Percentiles rank a stretch among this genome's conserved stretches.
Conservation (phyloP, 1,284 basidiomycete genomes). For the Kwoniella shivajii region DNA sequence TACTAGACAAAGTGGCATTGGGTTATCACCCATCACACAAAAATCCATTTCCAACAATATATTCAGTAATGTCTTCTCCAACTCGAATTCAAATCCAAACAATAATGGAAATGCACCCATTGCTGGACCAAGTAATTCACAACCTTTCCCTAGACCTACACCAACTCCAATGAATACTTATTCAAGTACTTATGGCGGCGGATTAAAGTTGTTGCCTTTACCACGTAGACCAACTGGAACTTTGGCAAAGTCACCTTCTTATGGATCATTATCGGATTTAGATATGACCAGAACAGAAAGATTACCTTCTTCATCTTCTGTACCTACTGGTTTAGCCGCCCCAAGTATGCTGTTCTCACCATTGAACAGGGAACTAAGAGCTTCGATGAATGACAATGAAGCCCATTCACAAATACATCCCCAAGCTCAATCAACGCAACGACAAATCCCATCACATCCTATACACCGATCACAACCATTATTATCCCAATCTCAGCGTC, state of each 20-base stretch:
- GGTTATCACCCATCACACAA: conserved; percentile 8
- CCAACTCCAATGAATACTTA: conserved; percentile 9
- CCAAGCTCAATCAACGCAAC: conserved; percentile 1
- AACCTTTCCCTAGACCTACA: conserved; percentile 12
- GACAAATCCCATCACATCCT: conserved; percentile 6
- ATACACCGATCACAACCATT: conserved; percentile 1
- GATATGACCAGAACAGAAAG: not conserved
- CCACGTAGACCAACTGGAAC: conserved; percentile 1
- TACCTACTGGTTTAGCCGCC: conserved; percentile 40
- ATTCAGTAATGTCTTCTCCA: conserved; percentile 17
- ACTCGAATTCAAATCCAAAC: conserved; percentile 2
- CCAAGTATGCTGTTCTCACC: conserved; percentile 49
- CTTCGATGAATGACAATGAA: not conserved
- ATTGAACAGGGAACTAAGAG: conserved; percentile 32
- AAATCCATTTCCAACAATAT: conserved; percentile 3
- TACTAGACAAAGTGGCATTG: conserved; percentile 17
- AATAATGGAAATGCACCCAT: not conserved
- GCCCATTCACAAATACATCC: not conserved
- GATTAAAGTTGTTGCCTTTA: not conserved
- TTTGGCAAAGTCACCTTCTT: conserved; percentile 24
- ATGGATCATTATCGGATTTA: conserved; percentile 10
- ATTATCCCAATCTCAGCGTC: conserved; percentile 1
- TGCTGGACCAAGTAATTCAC: not conserved
- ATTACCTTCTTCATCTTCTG: conserved; percentile 37
- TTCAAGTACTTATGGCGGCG: not conserved